Evolutionary conservation across 805 yeast genomes (phyloP).

Genomic region (Candida dajiaensis): DNA sequence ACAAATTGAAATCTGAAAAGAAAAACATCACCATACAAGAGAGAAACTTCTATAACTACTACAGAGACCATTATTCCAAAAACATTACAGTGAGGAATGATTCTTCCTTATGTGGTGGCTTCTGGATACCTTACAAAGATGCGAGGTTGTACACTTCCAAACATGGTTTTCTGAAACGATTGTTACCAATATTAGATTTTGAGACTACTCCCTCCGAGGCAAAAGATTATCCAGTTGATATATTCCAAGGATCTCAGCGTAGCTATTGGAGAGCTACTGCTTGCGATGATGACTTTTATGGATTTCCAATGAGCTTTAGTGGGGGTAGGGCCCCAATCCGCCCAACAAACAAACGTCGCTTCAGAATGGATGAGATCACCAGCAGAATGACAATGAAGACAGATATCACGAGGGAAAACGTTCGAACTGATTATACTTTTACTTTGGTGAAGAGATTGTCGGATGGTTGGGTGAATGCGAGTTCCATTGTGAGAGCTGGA

Average conservation of each 20-base stretch:
- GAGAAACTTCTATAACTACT: conserved; percentile 12
- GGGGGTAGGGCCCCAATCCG: conserved; percentile 17
- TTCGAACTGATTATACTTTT: not conserved
- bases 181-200: conserved; percentile 18
- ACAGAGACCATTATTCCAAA: conserved; percentile 1
- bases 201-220: conserved; percentile 10
- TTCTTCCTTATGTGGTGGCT: conserved; percentile 24
- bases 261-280: conserved; percentile 11
- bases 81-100: conserved; percentile 15
- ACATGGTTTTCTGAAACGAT: conserved; percentile 12
- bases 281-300: conserved; percentile 12
- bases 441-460: conserved; percentile 15
- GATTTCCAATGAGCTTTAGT: conserved; percentile 14
- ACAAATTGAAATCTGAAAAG: conserved; percentile 11
- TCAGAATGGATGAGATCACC: conserved; percentile 4
- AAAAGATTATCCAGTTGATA: conserved; percentile 6
- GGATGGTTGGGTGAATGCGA: conserved; percentile 24
- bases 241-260: conserved; percentile 3
- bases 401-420: conserved; percentile 8
- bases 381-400: conserved; percentile 2
- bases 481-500: conserved; percentile 11
- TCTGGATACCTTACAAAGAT: conserved; percentile 18
- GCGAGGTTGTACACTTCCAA: conserved; percentile 14
- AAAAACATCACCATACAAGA: conserved; percentile 5
- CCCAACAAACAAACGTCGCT: conserved; percentile 4